phyloP scores from a whole-genome alignment of 2,329 filamentous ascomycete species.

The Stagonosporopsis rhizophila region DNA sequence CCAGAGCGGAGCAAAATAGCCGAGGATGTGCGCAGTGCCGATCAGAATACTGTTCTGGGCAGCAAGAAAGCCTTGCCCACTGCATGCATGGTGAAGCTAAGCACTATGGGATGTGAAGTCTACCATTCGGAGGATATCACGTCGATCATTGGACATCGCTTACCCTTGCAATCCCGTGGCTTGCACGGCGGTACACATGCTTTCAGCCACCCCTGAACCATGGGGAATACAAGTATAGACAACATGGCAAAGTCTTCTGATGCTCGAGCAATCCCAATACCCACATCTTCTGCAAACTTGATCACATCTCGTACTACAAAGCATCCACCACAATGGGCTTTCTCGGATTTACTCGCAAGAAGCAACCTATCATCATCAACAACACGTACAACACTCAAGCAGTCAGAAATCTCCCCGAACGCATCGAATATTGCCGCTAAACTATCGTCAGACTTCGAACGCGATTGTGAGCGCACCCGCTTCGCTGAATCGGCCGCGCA shows the following conservation, averaged over 20 bases:
- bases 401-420: not conserved
- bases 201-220: not conserved
- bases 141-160: constrained; percentile 8
- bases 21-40: not conserved
- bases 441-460: not conserved
- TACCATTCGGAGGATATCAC: not conserved
- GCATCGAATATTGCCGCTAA: not conserved
- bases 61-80: not conserved
- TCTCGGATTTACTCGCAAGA: constrained; percentile 4
- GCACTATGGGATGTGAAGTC: not conserved
- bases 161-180: not conserved
- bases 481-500: not conserved
- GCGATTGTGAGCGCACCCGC: not conserved
- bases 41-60: not conserved
- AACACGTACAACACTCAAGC: constrained; percentile 5
- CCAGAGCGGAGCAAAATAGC: not conserved
- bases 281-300: not conserved
- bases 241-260: not conserved
- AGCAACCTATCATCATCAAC: constrained; percentile 2
- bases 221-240: not conserved
- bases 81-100: not conserved
- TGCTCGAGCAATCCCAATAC: not conserved
- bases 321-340: not conserved
- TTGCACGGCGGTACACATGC: constrained; percentile 7
- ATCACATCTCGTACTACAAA: not conserved